Conservation (phyloP, 1,139 yeast species). For the Pneumocystis sp. region DNA sequence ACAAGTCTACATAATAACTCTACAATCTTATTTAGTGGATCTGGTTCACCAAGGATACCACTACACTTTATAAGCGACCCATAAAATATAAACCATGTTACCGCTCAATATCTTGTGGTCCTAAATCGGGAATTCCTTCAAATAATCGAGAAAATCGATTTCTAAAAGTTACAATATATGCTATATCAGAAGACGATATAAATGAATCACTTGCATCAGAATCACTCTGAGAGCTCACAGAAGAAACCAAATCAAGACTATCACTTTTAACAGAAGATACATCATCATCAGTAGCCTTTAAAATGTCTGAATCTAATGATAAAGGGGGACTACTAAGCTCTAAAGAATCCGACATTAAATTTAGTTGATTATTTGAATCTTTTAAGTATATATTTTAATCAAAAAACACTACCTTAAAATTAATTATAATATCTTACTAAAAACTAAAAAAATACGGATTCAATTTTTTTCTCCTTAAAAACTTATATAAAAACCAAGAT, state of each 20-base stretch:
- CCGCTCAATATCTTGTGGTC: constrained; percentile 29
- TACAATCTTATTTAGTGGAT: constrained; percentile 22
- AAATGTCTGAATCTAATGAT: not conserved
- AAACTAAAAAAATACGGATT: too few species aligned
- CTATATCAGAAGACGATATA: not conserved
- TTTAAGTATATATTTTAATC: not conserved
- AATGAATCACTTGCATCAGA: not conserved
- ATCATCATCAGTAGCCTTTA: not conserved
- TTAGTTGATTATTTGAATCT: not conserved
- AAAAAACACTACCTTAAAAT: not conserved
- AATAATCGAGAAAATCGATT: constrained; percentile 23
- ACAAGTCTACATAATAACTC: constrained; percentile 24
- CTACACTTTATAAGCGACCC: not conserved
- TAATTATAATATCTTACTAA: too few species aligned
- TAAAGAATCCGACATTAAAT: not conserved
- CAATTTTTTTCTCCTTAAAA: not conserved
- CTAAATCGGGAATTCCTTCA: constrained; percentile 22
- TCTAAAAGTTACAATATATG: constrained; percentile 20
- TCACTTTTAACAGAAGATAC: not conserved
- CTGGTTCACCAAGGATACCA: constrained; percentile 9
- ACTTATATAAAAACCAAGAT: not conserved
- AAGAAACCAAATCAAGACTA: not conserved
- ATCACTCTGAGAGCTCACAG: not conserved
- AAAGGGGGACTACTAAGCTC: not conserved
- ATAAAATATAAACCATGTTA: constrained; percentile 18